These are phyloP conservation scores for Termitomyces heimii DNA, from an alignment of 768 basidiomycete species.

Conservation along the genomic window DNA sequence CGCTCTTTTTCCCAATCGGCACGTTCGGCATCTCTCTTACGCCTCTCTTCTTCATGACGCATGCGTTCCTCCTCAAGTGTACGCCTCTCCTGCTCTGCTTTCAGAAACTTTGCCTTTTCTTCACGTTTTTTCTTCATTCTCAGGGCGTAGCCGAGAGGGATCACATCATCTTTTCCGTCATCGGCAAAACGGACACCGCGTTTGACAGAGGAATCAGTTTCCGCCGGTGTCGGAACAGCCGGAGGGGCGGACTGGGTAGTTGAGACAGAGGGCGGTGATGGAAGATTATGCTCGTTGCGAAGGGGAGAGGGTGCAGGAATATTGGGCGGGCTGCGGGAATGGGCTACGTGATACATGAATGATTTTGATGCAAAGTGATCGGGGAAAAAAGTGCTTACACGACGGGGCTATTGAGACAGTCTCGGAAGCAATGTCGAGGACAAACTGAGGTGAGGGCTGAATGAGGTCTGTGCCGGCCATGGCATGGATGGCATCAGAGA, in stretches of 20 bases:
- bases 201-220: conserved; percentile 26
- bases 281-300: conserved; percentile 31
- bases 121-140: conserved; percentile 69
- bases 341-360: conserved; percentile 11
- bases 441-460: conserved; percentile 15
- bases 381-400: conserved; percentile 10
- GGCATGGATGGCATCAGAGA: conserved; percentile 59
- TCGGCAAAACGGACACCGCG: conserved; percentile 64
- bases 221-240: conserved; percentile 5
- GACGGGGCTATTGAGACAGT: conserved; percentile 8
- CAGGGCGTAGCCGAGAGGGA: conserved; percentile 66
- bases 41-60: conserved; percentile 36
- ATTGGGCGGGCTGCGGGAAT: conserved; percentile 26
- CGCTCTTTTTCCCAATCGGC: conserved; percentile 46
- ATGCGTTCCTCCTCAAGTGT: conserved; percentile 41
- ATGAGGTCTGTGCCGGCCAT: conserved; percentile 47
- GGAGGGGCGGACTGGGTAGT: conserved; percentile 7
- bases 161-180: conserved; percentile 59
- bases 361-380: background rate
- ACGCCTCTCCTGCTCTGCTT: conserved; percentile 51
- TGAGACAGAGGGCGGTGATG: conserved; percentile 7
- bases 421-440: conserved; percentile 13
- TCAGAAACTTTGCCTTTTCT: conserved; percentile 64
- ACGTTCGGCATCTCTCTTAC: conserved; percentile 38
- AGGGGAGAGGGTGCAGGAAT: conserved; percentile 45